Base-by-base conservation (phyloP, 805 yeast genomes). In the Ogataea chonburiensis region DNA sequence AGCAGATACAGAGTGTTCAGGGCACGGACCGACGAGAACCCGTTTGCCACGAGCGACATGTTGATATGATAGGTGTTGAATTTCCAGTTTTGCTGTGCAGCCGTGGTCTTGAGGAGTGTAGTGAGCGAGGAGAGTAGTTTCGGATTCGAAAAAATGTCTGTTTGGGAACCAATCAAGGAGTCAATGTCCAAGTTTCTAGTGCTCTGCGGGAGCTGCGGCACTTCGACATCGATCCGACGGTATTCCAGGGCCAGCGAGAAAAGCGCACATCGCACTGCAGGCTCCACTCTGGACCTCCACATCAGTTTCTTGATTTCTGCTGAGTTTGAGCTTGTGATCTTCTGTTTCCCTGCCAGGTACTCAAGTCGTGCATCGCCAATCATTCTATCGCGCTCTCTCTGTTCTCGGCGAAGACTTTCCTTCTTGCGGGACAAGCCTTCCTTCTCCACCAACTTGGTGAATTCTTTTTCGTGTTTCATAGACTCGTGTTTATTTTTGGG, bases 401-500 rank as follows among this genome's bases (percentile, higher is more conserved):
- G 49, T 27, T 66, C 69, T 17, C 53, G 51, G 15, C 55, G 49
- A 20, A 53, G 53, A 9, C 56, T 62, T 19, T 58, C 59, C 17
- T 54, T 52, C 29, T 59, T 53, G 12, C 62, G 40, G 17, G 49
- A 45, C 28, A 50, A 47, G 1, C 67, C 66, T 4, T 65, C 57
- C 15, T 50, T 42, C 13, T 63, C 60, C 13, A 66, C 55, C 38
- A 66, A 47, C 15, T 52, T 50, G 24, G 68, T 61, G 37, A 80
- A 70, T 50, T 80, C 79, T 31, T 61, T 65, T 47, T 77, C 79
- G 50, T 81, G 89, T 38, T 66, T 66, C 21, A 62, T 54, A 26
- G 69, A 69, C 50, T 81, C 89, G 9, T 52, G 55, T 3, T 61
- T 51, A 24, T 67, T 63, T 53, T 81, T 81, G 5, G 87, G 87